These are phyloP conservation scores for Neurospora cerealis DNA, from an alignment of 495 filamentous ascomycete species.

Conservation along the genomic window DNA sequence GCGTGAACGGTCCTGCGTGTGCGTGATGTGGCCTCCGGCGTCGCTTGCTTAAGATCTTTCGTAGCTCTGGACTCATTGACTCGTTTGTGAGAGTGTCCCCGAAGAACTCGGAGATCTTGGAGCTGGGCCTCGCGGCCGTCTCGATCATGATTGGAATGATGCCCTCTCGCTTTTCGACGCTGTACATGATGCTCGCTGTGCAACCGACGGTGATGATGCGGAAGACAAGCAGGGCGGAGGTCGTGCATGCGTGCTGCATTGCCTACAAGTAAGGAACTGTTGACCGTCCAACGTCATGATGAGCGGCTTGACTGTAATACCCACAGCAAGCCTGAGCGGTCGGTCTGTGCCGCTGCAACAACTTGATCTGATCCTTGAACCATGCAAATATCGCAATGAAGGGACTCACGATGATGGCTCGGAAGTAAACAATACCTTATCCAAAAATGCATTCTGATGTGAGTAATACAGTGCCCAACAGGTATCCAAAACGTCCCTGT, in stretches of 20 bases:
- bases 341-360: not conserved
- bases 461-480: not conserved
- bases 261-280: not conserved
- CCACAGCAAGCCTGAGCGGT: not conserved
- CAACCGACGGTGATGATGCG: not conserved
- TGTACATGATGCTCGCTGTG: not conserved
- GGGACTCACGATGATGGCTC: too few species aligned
- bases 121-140: conserved; percentile 8
- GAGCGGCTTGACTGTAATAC: not conserved
- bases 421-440: too few species aligned
- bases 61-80: not conserved
- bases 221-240: not conserved
- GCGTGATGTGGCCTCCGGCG: not conserved
- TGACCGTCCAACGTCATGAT: not conserved
- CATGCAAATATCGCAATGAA: too few species aligned
- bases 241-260: not conserved
- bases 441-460: too few species aligned
- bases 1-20: not conserved
- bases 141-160: conserved; percentile 2
- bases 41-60: not conserved
- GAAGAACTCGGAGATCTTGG: conserved; percentile 20
- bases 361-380: too few species aligned
- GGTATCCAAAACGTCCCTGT: too few species aligned
- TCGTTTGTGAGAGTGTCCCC: conserved; percentile 4
- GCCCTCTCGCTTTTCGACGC: not conserved